Evolutionary conservation across 1,284 basidiomycete species (phyloP).

Genomic region (Naganishia sp.): DNA sequence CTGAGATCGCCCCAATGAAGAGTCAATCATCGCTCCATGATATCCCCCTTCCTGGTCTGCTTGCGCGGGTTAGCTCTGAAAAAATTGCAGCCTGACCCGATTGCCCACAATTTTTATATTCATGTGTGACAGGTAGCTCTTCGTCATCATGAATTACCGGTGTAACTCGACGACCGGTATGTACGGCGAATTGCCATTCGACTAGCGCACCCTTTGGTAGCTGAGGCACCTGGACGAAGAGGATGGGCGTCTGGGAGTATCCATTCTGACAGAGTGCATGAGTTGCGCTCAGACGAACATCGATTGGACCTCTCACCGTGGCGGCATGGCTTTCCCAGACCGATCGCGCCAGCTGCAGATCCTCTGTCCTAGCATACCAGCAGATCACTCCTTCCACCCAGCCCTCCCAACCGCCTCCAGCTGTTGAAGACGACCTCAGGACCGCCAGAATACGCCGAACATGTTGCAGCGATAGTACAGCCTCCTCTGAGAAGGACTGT

Average conservation of each 20-base stretch:
- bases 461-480: constrained; percentile 78
- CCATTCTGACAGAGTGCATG: constrained; percentile 37
- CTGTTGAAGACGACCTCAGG: constrained; percentile 57
- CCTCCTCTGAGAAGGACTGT: constrained; percentile 63
- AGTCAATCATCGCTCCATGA: constrained; percentile 8
- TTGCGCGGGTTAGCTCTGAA: background rate
- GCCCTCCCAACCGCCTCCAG: constrained; percentile 62
- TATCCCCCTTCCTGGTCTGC: constrained; percentile 5
- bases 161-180: constrained; percentile 39
- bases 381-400: constrained; percentile 56
- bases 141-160: constrained; percentile 30
- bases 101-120: constrained; percentile 9
- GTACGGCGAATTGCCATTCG: constrained; percentile 57
- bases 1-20: constrained; percentile 11
- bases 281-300: constrained; percentile 4
- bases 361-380: constrained; percentile 32
- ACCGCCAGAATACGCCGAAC: constrained; percentile 67
- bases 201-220: constrained; percentile 72
- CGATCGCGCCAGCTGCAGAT: constrained; percentile 46
- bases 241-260: constrained; percentile 55
- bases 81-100: background rate
- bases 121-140: constrained; percentile 12
- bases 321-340: constrained; percentile 32
- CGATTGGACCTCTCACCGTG: constrained; percentile 7
- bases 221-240: constrained; percentile 69